Evolutionary conservation across 2,329 filamentous ascomycete species (phyloP).

Genomic region (Aspergillus amoenus): DNA sequence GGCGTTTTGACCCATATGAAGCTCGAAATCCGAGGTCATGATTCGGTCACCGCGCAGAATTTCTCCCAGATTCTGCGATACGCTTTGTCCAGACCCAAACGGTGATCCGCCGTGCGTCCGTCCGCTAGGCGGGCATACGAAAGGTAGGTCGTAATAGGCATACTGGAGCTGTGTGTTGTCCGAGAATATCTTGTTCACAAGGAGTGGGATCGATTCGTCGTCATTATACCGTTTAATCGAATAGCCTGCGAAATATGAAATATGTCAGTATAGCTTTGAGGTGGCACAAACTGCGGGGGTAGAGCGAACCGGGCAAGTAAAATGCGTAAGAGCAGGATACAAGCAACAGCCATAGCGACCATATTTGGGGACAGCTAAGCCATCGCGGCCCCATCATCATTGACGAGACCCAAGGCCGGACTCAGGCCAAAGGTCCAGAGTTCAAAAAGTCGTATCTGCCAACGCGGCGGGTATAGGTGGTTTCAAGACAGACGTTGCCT

Average conservation of each 20-base stretch:
- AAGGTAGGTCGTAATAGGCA: conserved; percentile 85
- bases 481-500: background rate
- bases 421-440: conserved; percentile 12
- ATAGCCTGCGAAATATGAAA: conserved; percentile 59
- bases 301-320: conserved; percentile 74
- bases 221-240: conserved; percentile 78
- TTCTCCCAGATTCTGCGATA: conserved; percentile 82
- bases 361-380: conserved; percentile 18
- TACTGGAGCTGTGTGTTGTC: conserved; percentile 89
- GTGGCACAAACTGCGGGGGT: background rate
- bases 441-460: conserved; percentile 10
- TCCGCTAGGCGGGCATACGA: conserved; percentile 78
- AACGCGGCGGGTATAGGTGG: conserved; percentile 21
- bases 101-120: conserved; percentile 63
- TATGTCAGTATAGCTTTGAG: conserved; percentile 10
- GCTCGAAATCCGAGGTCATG: conserved; percentile 77
- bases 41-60: conserved; percentile 85
- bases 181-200: conserved; percentile 89
- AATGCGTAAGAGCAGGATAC: conserved; percentile 64
- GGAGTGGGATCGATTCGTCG: conserved; percentile 75
- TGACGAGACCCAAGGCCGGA: conserved; percentile 2
- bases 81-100: conserved; percentile 71
- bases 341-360: conserved; percentile 48
- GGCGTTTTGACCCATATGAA: conserved; percentile 73
- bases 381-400: conserved; percentile 20